phyloP scores from a whole-genome alignment of 192 early-diverging fungal species.

The Cladochytrium replicatum region DNA sequence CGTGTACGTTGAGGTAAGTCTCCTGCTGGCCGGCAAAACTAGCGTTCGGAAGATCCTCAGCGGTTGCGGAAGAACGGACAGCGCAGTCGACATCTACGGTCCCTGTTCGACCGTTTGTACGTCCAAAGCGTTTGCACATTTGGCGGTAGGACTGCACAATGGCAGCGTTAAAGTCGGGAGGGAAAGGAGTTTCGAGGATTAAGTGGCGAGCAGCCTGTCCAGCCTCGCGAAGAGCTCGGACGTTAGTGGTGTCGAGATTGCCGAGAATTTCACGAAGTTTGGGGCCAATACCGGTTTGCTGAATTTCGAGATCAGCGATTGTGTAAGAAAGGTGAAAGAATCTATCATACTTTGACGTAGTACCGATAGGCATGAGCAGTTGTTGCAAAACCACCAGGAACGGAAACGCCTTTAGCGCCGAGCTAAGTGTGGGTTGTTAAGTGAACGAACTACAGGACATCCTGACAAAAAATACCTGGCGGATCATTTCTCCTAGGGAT shows the following conservation, averaged over 20 bases:
- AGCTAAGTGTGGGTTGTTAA: too few relatives aligned
- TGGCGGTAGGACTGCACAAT: slow-evolving; percentile 1
- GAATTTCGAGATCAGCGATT: too few relatives aligned
- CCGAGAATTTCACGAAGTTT: background rate
- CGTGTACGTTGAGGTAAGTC: slow-evolving; percentile 36
- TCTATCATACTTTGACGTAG: slow-evolving; percentile 3
- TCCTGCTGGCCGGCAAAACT: slow-evolving; percentile 47
- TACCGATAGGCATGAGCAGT: slow-evolving; percentile 3
- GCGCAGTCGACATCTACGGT: slow-evolving; percentile 20
- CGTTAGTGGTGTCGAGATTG: background rate
- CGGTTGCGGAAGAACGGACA: slow-evolving; percentile 36
- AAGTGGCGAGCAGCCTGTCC: background rate
- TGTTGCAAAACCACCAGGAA: slow-evolving; percentile 7
- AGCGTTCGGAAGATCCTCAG: slow-evolving; percentile 39
- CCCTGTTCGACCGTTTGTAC: too few relatives aligned
- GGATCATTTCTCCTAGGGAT: slow-evolving; percentile 3
- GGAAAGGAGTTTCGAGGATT: background rate
- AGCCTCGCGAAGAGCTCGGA: background rate
- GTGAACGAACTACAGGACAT: too few relatives aligned
- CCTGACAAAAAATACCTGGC: too few relatives aligned
- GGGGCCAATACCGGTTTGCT: slow-evolving; percentile 3
- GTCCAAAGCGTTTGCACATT: slow-evolving; percentile 3
- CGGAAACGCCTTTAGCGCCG: background rate
- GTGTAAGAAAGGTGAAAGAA: too few relatives aligned
- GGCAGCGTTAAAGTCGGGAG: background rate